phyloP scores from a whole-genome alignment of 352 stramenopile genomes.

The Phytophthora agathidicida region DNA sequence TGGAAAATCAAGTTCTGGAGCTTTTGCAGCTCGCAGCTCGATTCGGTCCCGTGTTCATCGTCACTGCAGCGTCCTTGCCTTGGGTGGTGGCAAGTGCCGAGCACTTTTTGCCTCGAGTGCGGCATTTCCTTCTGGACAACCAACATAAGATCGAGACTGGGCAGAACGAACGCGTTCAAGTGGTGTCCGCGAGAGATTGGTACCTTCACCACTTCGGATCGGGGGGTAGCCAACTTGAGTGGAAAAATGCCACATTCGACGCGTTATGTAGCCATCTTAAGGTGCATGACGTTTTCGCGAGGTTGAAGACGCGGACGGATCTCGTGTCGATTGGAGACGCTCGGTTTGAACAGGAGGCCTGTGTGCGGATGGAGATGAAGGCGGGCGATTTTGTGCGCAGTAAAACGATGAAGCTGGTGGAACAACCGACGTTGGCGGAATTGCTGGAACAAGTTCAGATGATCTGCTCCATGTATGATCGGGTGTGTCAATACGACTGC shows the following conservation, averaged over 20 bases:
- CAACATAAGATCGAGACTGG: constrained; percentile 24
- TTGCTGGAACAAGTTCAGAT: constrained; percentile 55
- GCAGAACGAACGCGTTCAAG: constrained; percentile 37
- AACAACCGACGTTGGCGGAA: constrained; percentile 48
- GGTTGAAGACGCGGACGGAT: constrained; percentile 34
- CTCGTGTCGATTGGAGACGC: constrained; percentile 68
- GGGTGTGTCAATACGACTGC: constrained; percentile 45
- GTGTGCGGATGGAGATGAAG: constrained; percentile 45
- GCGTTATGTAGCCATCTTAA: constrained; percentile 56
- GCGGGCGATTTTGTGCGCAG: constrained; percentile 36
- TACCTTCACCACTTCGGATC: constrained; percentile 47
- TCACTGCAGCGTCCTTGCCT: constrained; percentile 59
- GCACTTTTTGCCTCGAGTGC: constrained; percentile 52
- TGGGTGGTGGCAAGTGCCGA: constrained; percentile 56
- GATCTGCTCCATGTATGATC: constrained; percentile 37
- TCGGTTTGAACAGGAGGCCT: constrained; percentile 59
- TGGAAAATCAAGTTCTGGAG: constrained; percentile 48
- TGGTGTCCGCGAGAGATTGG: constrained; percentile 67
- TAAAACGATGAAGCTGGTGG: constrained; percentile 67
- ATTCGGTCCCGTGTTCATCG: constrained; percentile 63
- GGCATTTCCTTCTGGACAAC: constrained; percentile 42
- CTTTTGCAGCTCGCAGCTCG: constrained; percentile 46
- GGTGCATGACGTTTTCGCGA: constrained; percentile 42
- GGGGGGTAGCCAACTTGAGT: constrained; percentile 46
- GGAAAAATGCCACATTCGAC: constrained; percentile 62